These are phyloP conservation scores for Chalaropsis thielavioides DNA, from an alignment of 2,329 filamentous ascomycete species.

Conservation along the genomic window DNA sequence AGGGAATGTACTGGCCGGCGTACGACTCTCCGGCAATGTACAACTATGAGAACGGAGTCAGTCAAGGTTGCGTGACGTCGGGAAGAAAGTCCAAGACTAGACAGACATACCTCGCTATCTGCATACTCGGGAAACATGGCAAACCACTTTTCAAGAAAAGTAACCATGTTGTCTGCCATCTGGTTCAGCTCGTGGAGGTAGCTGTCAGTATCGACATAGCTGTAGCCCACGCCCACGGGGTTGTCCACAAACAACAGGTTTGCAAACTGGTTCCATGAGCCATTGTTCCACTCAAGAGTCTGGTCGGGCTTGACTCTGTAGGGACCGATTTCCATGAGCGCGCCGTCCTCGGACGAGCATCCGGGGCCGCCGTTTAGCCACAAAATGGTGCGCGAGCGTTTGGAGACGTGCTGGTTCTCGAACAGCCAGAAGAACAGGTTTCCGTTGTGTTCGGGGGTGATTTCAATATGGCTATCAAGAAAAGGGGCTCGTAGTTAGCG, in stretches of 20 bases:
- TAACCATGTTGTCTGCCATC: constrained; percentile 79
- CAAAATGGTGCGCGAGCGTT: constrained; percentile 77
- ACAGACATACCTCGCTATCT: constrained; percentile 68
- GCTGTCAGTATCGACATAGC: constrained; percentile 81
- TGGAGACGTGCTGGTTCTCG: constrained; percentile 87
- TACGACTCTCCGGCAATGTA: constrained; percentile 91
- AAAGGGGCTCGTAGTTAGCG: background rate
- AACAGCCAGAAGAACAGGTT: constrained; percentile 99
- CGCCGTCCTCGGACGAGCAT: constrained; percentile 93
- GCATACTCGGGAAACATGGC: constrained; percentile 80
- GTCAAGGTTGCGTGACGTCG: background rate
- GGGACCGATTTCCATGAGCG: constrained; percentile 88
- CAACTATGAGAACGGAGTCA: constrained; percentile 39
- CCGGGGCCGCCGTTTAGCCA: constrained; percentile 97
- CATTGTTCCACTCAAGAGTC: constrained; percentile 66
- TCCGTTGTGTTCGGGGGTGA: constrained; percentile 70
- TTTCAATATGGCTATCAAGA: constrained; percentile 64
- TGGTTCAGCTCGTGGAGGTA: constrained; percentile 73
- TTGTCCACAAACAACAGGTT: constrained; percentile 96
- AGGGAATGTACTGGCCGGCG: constrained; percentile 91
- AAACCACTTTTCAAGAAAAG: constrained; percentile 87
- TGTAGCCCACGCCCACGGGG: constrained; percentile 90
- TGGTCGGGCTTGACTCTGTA: constrained; percentile 68
- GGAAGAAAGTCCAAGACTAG: background rate
- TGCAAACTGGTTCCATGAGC: constrained; percentile 97